Conservation (phyloP, 164 flowering plant species). For the Tetracentron sinense region DNA sequence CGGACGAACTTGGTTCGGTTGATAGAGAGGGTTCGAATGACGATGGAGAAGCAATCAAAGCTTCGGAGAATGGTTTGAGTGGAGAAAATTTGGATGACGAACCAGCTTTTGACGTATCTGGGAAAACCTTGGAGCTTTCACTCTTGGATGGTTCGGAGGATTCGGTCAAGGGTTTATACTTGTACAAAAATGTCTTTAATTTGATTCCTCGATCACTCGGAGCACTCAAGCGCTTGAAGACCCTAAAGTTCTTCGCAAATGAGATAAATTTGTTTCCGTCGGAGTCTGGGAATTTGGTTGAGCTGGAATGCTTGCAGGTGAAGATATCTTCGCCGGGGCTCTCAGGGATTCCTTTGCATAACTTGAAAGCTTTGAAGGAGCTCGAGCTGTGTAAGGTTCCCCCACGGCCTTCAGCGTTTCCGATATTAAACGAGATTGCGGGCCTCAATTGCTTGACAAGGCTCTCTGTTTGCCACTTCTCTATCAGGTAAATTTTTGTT, state of each 20-base stretch:
- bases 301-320: constrained; percentile 67
- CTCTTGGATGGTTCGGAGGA: constrained; percentile 17
- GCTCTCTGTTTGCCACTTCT: constrained; percentile 84
- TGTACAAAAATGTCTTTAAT: constrained; percentile 69
- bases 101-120: constrained; percentile 57
- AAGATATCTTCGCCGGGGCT: constrained; percentile 61
- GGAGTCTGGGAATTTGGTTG: constrained; percentile 52
- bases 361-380: constrained; percentile 70
- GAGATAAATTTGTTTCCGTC: constrained; percentile 73
- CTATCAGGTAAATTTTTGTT: constrained; percentile 52
- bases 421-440: constrained; percentile 59
- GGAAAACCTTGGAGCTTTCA: constrained; percentile 49
- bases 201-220: constrained; percentile 70
- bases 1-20: not conserved
- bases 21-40: constrained; percentile 2
- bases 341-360: constrained; percentile 49
- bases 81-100: constrained; percentile 28
- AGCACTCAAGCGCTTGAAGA: constrained; percentile 42
- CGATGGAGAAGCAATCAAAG: constrained; percentile 1
- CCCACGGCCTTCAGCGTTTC: constrained; percentile 52
- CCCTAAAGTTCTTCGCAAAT: constrained; percentile 78
- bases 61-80: not conserved
- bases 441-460: constrained; percentile 63
- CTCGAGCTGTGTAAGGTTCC: constrained; percentile 75
- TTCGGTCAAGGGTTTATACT: constrained; percentile 39